phyloP scores from a whole-genome alignment of 2,329 filamentous ascomycete species.

The Venturia effusa region DNA sequence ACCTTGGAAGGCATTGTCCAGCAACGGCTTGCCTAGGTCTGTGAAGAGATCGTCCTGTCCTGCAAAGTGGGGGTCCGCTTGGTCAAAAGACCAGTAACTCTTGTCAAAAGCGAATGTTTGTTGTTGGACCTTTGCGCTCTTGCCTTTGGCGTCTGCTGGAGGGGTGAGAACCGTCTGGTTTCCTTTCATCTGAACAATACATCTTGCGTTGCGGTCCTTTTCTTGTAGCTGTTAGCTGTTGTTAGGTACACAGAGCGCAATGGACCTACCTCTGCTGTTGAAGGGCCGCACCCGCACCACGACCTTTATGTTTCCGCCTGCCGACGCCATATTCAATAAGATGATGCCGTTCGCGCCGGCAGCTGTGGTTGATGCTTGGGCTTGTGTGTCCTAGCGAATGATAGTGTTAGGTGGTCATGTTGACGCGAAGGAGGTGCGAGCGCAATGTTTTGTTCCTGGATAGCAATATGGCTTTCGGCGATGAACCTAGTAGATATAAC shows the following conservation, averaged over 20 bases:
- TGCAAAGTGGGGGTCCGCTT: conserved; percentile 69
- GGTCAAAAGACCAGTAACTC: conserved; percentile 97
- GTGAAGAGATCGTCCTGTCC: conserved; percentile 81
- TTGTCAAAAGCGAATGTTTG: conserved; percentile 89
- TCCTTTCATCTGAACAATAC: conserved; percentile 93
- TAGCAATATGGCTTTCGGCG: not conserved
- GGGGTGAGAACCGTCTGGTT: conserved; percentile 78
- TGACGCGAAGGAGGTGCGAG: not conserved
- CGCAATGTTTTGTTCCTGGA: not conserved
- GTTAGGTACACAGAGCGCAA: not conserved
- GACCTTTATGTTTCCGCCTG: conserved; percentile 97
- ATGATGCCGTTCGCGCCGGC: conserved; percentile 1
- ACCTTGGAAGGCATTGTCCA: conserved; percentile 96
- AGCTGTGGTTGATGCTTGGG: not conserved
- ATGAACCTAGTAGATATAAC: not conserved
- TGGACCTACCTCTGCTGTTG: conserved; percentile 73
- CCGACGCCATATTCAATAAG: conserved; percentile 17
- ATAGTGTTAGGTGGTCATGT: not conserved
- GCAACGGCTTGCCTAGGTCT: conserved; percentile 76
- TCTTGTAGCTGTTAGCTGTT: conserved; percentile 41
- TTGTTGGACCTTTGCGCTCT: conserved; percentile 61
- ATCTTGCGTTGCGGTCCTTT: conserved; percentile 84
- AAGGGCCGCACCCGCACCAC: conserved; percentile 95
- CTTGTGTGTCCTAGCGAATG: not conserved
- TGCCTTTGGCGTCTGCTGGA: conserved; percentile 49